A percentile compares a stretch with the other conserved stretches of the same genome.
Conservation (phyloP, 148 eudicot genomes). For the Rhododendron molle region DNA sequence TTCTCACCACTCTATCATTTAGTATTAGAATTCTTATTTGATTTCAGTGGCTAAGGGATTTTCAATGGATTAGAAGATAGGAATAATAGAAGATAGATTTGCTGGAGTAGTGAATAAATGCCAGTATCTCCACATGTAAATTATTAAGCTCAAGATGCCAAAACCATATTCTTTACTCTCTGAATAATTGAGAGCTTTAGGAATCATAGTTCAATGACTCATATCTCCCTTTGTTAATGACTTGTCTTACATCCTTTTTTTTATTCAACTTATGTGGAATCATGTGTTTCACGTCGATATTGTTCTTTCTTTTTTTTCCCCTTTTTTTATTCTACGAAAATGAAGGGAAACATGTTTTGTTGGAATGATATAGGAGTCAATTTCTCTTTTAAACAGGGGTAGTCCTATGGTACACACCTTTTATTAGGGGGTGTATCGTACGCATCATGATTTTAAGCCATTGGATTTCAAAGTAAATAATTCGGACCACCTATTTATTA, state of each 20-base stretch:
- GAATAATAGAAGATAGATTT: background rate
- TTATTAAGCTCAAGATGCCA: conserved; percentile 9
- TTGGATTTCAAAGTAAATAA: too few relatives aligned
- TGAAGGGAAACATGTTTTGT: background rate
- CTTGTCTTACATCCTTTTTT: background rate
- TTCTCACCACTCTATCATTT: background rate
- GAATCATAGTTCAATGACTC: background rate
- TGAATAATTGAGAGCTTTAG: background rate
- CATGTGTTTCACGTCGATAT: background rate
- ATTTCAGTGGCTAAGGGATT: background rate
- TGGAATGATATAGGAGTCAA: background rate
- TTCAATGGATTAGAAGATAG: background rate
- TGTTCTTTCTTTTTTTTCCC: background rate
- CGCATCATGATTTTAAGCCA: too few relatives aligned
- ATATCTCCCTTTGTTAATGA: background rate
- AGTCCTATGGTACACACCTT: too few relatives aligned
- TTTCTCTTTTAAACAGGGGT: background rate
- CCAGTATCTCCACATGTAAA: background rate
- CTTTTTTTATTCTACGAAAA: background rate
- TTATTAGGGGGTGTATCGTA: too few relatives aligned
- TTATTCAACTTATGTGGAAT: background rate
- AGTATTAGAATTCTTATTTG: background rate
- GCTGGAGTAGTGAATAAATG: conserved; percentile 8
- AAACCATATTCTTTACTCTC: background rate
- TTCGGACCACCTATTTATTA: too few relatives aligned